These are phyloP conservation scores for Fomitopsis serialis DNA, from an alignment of 768 basidiomycete genomes.

Conservation along the genomic window DNA sequence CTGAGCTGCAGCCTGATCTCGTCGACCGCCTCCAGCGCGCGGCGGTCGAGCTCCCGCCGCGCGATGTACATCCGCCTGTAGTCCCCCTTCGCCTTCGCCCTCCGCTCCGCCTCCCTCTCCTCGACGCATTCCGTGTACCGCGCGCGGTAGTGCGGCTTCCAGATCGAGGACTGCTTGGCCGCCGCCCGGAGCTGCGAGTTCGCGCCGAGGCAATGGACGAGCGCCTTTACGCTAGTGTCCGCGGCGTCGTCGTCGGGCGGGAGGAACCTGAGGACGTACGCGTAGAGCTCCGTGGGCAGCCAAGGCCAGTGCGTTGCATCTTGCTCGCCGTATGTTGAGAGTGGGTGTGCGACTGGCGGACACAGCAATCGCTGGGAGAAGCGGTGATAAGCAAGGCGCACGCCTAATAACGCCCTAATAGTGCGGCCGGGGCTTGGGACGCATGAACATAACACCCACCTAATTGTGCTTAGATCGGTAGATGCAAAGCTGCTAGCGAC, in stretches of 20 bases:
- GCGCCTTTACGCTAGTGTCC: conserved; percentile 23
- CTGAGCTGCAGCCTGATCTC: conserved; percentile 31
- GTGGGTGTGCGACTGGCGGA: neutral
- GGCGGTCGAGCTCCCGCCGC: conserved; percentile 39
- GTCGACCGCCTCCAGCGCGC: conserved; percentile 36
- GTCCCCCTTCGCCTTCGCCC: conserved; percentile 25
- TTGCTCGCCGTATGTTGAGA: neutral
- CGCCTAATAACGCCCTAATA: too few species aligned
- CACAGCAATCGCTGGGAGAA: neutral
- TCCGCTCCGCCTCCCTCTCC: conserved; percentile 31
- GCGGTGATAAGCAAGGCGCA: neutral
- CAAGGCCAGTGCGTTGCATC: conserved; percentile 3
- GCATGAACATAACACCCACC: neutral
- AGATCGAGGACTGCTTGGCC: conserved; percentile 35
- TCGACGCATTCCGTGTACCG: conserved; percentile 42
- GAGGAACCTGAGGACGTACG: conserved; percentile 31
- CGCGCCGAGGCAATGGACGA: conserved; percentile 35
- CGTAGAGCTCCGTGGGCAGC: conserved; percentile 31
- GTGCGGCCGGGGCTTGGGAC: neutral
- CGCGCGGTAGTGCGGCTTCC: conserved; percentile 46
- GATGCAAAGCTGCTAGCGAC: too few species aligned
- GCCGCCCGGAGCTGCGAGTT: conserved; percentile 39
- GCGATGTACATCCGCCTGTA: conserved; percentile 43
- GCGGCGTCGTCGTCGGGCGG: conserved; percentile 16
- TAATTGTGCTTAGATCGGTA: neutral